phyloP scores from a whole-genome alignment of 225 moss, liverwort and hornwort genomes.

The Lunularia cruciata region DNA sequence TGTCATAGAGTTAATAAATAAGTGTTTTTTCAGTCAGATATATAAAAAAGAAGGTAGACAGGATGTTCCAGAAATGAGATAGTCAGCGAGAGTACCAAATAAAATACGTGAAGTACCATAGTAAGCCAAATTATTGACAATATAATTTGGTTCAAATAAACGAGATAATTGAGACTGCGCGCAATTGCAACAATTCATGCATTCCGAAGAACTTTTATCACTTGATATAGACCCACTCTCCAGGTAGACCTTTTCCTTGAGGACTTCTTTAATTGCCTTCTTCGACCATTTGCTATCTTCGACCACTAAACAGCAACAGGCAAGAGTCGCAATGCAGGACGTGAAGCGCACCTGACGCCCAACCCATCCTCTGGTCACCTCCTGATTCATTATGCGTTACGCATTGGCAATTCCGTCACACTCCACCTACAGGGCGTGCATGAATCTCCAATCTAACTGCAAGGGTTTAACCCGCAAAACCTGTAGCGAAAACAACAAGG shows the following conservation, averaged over 20 bases:
- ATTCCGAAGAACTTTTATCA: too few relatives aligned
- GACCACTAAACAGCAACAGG: background rate
- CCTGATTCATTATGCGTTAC: constrained; percentile 20
- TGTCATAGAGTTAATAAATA: background rate
- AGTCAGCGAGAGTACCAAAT: background rate
- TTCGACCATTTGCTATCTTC: background rate
- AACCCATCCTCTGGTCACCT: constrained; percentile 34
- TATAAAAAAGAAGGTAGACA: background rate
- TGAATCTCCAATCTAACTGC: too few relatives aligned
- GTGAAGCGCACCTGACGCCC: constrained; percentile 37
- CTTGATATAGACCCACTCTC: too few relatives aligned
- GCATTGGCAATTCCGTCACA: background rate
- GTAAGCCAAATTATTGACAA: too few relatives aligned
- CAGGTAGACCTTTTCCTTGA: background rate
- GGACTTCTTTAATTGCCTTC: background rate
- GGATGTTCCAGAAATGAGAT: background rate
- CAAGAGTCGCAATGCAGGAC: background rate
- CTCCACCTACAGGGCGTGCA: too few relatives aligned
- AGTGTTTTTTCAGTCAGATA: background rate
- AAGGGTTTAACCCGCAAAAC: too few relatives aligned
- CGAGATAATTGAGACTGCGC: too few relatives aligned
- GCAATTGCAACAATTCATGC: background rate
- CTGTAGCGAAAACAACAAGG: too few relatives aligned
- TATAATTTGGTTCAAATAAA: too few relatives aligned
- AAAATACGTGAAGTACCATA: too few relatives aligned